These are phyloP conservation scores for Alternaria gaisen DNA, from an alignment of 2,329 filamentous ascomycete genomes.

Conservation along the genomic window DNA sequence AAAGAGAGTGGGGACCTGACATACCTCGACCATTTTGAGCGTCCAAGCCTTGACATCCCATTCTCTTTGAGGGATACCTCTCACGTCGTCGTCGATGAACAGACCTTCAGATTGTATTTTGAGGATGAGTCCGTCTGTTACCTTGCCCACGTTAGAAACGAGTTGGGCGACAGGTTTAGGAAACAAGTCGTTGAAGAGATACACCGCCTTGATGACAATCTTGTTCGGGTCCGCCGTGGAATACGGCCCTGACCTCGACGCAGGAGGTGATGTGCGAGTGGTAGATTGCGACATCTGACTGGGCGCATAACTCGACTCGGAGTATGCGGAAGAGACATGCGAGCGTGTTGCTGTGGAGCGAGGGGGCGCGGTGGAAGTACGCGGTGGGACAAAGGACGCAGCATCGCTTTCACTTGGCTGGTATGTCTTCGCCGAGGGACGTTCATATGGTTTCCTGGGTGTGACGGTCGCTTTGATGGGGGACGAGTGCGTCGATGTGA, in stretches of 20 bases:
- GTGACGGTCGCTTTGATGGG: slow-evolving; percentile 51
- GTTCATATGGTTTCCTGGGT: slow-evolving; percentile 55
- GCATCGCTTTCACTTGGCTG: slow-evolving; percentile 59
- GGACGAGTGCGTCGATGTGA: slow-evolving; percentile 50
- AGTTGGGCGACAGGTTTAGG: slow-evolving; percentile 91
- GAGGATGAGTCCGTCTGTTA: slow-evolving; percentile 91
- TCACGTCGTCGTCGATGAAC: slow-evolving; percentile 96
- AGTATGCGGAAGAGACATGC: slow-evolving; percentile 65
- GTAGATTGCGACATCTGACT: slow-evolving; percentile 73
- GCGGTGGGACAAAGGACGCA: slow-evolving; percentile 40
- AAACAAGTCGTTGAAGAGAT: slow-evolving; percentile 89
- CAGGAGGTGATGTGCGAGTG: slow-evolving; percentile 81
- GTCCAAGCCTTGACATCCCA: slow-evolving; percentile 99
- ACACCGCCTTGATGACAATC: slow-evolving; percentile 93
- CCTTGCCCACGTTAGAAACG: slow-evolving; percentile 80
- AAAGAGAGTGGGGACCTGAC: slow-evolving; percentile 6
- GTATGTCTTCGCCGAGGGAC: slow-evolving; percentile 65
- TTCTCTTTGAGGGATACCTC: slow-evolving; percentile 90
- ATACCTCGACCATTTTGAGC: slow-evolving; percentile 82
- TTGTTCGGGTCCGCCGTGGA: slow-evolving; percentile 92
- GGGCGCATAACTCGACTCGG: slow-evolving; percentile 85
- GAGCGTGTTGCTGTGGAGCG: slow-evolving; percentile 37
- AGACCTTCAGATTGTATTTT: slow-evolving; percentile 93
- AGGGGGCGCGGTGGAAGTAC: slow-evolving; percentile 41
- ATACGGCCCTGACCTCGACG: slow-evolving; percentile 80